Base-by-base conservation (phyloP, 305 asterid genomes). In the Fraxinus latifolia region DNA sequence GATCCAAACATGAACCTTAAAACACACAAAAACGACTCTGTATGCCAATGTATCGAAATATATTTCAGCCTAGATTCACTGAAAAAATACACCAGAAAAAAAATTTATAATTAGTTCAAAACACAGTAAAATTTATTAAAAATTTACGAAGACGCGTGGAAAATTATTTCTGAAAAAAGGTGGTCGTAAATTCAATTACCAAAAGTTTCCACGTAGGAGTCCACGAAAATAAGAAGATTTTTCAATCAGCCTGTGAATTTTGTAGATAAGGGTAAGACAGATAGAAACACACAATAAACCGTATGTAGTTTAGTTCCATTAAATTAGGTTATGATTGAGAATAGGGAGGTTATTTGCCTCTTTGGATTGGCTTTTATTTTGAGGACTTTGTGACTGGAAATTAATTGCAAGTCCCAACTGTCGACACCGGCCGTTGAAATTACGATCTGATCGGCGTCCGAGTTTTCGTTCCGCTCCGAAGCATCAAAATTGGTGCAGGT, bases 221-320 rank as follows among this genome's bases (percentile, higher is more conserved):
- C 97, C 96, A 44, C 91, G 92, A 79, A 95, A 93, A 82, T 95
- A 95, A 12, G 97, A 90, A 37, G 97, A 95, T 39, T 83, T 87
- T 77, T 89, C 92, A 44, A 86, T 77, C 12, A 92, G 87, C 92
- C 97, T 95, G 91, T 36, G 72, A 71, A 77, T 37, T 80, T 29
- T 29, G 19, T 4, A 70, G n/a, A 68, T 6, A 78, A 7, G 75
- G 62, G 15, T 36, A 74, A 67, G n/a, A 50, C 5, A 29, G 32
- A 1, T 2, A 31, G 42, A 32, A 70, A 53, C 79, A 62, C 23
- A 2, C 82, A 60, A 79, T 44, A 70, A 80, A 19, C 58, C 6
- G n/a, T 12, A 47, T 12, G 58, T 17, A 21, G 21, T 65, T 76
- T 25, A 21, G 15, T 71, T 32, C 2, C 44, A 36, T 3, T 4